Base-by-base conservation (phyloP, 1,284 basidiomycete genomes). In the Hortiboletus rubellus region DNA sequence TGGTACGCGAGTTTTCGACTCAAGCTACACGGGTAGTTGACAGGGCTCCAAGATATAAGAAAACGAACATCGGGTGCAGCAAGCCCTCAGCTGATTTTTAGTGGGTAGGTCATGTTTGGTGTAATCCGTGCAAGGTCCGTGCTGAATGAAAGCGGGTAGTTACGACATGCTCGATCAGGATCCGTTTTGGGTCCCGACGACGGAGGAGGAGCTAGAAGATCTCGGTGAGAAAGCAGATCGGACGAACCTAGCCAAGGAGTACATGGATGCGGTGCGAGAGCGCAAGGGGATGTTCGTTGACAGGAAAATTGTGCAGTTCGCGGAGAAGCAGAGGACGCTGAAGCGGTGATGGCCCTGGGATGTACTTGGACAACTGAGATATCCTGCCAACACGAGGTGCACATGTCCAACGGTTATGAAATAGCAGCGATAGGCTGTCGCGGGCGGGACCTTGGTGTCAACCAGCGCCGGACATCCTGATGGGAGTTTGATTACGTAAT, bases 151-250 rank as follows among this genome's bases (percentile, higher is more conserved):
- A 27, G 46, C 40, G 50, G 47, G 31, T 61, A 91, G 90, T 45
- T 94, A 92, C 73, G 92, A 96, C 72, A 81, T 94, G 65, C 80
- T 97, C 33, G 92, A 95, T 74, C 85, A 89, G 64, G 95, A 99
- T 77, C 97, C 97, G 3, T 99, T 96, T 79, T 99, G 97, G 97
- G 96, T 99, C 0, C 97, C 97, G 0, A 94, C 94, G 9, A 99
- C 97, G 0, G 92, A 97, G 67, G 97, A 98, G 71, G 97, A 99
- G 68, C 79, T 99, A 43, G 97, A 99, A 74, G 96, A 98, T 72
- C 79, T 99, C 9, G 97, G 97, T 46, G 94, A 96, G 71, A 97
- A 98, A 73, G 90, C 96, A 3, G 97, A 99, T 71, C 80, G 92
- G 50, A 86, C 88, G 22, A 99, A 99, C 71, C 79, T 98, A n/a